Evolutionary conservation across 768 basidiomycete genomes (phyloP).

Genomic region (Tulasnella calospora): DNA sequence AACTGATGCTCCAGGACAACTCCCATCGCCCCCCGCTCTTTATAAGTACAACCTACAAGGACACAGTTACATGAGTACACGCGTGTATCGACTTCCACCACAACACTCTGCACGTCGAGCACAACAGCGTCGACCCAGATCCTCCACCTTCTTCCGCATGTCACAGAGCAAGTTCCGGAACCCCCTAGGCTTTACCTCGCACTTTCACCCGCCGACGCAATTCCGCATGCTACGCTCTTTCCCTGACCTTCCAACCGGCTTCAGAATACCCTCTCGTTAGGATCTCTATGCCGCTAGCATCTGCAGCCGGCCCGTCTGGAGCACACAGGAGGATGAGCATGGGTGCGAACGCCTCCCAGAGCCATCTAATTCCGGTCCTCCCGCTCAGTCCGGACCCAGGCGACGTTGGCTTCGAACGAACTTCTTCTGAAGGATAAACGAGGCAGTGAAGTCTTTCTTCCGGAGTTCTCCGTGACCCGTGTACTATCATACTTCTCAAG

Average conservation of each 20-base stretch:
- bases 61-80: neutral
- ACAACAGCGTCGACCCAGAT: neutral
- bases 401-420: neutral
- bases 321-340: neutral
- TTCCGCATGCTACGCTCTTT: neutral
- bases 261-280: neutral
- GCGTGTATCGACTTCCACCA: neutral
- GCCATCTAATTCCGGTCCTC: neutral
- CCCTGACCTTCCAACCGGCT: neutral
- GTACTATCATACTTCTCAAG: neutral
- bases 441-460: neutral
- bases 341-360: neutral
- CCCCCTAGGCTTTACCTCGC: constrained; percentile 11
- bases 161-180: neutral
- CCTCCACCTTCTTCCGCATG: neutral
- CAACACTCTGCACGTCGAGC: neutral
- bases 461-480: constrained; percentile 1
- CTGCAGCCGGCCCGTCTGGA: neutral
- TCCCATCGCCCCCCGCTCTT: neutral
- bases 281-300: neutral
- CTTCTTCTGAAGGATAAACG: neutral
- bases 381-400: neutral
- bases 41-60: neutral
- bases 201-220: neutral
- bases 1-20: neutral